Conservation (phyloP, 1,139 yeast species). For the Diutina pseudorugosa region DNA sequence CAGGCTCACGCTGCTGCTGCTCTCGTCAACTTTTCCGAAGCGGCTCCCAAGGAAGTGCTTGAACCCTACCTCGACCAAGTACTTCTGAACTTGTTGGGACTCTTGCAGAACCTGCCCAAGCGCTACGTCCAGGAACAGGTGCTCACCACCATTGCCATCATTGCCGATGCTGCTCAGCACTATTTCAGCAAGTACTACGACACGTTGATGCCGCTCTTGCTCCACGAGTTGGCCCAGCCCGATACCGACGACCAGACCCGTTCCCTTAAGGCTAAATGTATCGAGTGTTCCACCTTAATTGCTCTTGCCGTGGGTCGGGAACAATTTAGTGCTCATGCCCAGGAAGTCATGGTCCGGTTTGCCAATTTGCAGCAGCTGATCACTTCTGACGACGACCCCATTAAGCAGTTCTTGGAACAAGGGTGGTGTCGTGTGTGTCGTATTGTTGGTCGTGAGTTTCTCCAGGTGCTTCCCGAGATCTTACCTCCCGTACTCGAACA, state of each 20-base stretch:
- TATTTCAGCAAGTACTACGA: conserved; percentile 87
- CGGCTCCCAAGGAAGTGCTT: conserved; percentile 73
- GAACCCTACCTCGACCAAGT: conserved; percentile 85
- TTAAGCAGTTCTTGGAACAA: conserved; percentile 76
- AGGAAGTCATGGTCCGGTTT: conserved; percentile 61
- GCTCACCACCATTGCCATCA: conserved; percentile 88
- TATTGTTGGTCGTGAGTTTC: conserved; percentile 72
- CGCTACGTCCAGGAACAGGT: conserved; percentile 96
- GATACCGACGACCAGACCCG: conserved; percentile 70
- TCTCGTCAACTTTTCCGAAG: conserved; percentile 86
- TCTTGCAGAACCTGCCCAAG: conserved; percentile 58
- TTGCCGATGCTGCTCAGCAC: conserved; percentile 94
- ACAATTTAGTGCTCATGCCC: conserved; percentile 66
- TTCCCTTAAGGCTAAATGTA: conserved; percentile 79
- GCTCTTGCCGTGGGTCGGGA: conserved; percentile 97
- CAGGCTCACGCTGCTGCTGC: conserved; percentile 99
- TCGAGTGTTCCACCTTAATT: conserved; percentile 88
- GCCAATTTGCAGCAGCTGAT: conserved; percentile 58
- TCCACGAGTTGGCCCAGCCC: conserved; percentile 49
- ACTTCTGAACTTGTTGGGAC: conserved; percentile 57
- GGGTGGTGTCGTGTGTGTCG: conserved; percentile 95
- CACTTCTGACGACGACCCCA: conserved; percentile 65
- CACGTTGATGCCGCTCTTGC: conserved; percentile 82
- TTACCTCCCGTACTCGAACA: conserved; percentile 77
- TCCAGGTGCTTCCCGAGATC: conserved; percentile 81